A percentile compares a stretch with the other conserved stretches of the same genome.
Evolutionary conservation across 177 flowering plant species (phyloP).

Genomic region (Telopea speciosissima): DNA sequence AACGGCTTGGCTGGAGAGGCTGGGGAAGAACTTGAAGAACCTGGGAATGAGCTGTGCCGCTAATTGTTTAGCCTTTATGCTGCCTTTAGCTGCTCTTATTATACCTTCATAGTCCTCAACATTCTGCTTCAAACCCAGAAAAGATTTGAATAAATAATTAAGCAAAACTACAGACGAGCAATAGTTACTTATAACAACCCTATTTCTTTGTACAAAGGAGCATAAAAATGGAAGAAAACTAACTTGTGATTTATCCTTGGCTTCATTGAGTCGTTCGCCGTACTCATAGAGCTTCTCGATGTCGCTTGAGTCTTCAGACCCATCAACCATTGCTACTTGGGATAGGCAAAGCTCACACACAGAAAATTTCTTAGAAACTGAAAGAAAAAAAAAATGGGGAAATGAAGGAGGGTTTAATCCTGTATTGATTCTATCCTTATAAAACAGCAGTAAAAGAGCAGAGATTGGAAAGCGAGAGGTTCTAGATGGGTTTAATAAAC

Average conservation of each 20-base stretch:
- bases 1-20: slow-evolving; percentile 44
- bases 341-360: background rate
- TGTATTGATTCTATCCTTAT: background rate
- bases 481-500: background rate
- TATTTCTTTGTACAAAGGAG: background rate
- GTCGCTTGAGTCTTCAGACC: slow-evolving; percentile 55
- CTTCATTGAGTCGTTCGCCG: slow-evolving; percentile 82
- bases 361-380: background rate
- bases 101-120: slow-evolving; percentile 74
- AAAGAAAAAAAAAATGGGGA: background rate
- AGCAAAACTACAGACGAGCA: background rate
- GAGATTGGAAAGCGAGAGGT: background rate
- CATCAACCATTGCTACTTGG: slow-evolving; percentile 31
- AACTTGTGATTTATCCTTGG: slow-evolving; percentile 93
- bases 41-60: slow-evolving; percentile 94
- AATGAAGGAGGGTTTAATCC: background rate
- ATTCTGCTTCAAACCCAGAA: slow-evolving; percentile 31
- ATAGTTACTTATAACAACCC: background rate
- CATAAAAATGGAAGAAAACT: background rate
- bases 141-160: background rate
- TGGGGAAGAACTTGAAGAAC: slow-evolving; percentile 85
- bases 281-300: slow-evolving; percentile 92
- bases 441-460: too few species aligned
- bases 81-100: slow-evolving; percentile 63
- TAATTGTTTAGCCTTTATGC: slow-evolving; percentile 78